A percentile compares a stretch with the other conserved stretches of the same genome.
Evolutionary conservation across 306 rosid genomes (phyloP).

Genomic region (Dalbergia cultrata): DNA sequence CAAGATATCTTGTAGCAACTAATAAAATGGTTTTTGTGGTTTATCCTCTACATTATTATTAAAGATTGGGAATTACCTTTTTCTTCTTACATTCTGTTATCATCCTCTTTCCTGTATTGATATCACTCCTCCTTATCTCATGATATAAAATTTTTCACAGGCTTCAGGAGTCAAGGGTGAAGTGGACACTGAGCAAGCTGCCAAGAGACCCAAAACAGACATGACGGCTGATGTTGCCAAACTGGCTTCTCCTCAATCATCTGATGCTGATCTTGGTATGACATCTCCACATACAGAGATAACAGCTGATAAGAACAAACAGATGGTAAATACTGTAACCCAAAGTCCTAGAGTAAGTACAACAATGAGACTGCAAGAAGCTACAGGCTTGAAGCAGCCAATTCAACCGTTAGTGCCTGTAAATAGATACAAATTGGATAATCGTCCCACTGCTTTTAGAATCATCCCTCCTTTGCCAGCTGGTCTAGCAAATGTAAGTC

Average conservation of each 20-base stretch:
- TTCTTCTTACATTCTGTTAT: conserved; percentile 24
- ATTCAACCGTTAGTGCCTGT: conserved; percentile 59
- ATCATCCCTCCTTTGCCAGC: conserved; percentile 81
- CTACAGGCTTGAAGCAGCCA: conserved; percentile 66
- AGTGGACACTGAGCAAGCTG: conserved; percentile 64
- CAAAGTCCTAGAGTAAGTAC: conserved; percentile 71
- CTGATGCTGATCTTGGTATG: conserved; percentile 56
- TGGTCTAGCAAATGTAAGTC: conserved; percentile 83
- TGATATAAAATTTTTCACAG: conserved; percentile 58
- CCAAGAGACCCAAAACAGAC: conserved; percentile 81
- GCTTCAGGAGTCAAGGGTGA: conserved; percentile 79
- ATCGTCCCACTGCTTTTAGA: conserved; percentile 81
- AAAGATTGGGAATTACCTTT: conserved; percentile 2
- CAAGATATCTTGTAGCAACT: conserved; percentile 19
- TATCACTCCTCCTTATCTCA: conserved; percentile 31
- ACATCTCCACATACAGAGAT: conserved; percentile 60
- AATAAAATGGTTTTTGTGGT: conserved; percentile 30
- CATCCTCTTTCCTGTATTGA: conserved; percentile 28
- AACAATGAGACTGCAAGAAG: conserved; percentile 58
- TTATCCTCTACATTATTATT: conserved; percentile 25
- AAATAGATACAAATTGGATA: conserved; percentile 83
- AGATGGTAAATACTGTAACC: conserved; percentile 49
- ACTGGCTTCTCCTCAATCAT: conserved; percentile 61
- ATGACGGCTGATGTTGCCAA: conserved; percentile 59
- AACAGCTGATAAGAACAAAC: conserved; percentile 62